Conservation (phyloP, 2,329 filamentous ascomycete genomes). For the Diaporthe amygdali region DNA sequence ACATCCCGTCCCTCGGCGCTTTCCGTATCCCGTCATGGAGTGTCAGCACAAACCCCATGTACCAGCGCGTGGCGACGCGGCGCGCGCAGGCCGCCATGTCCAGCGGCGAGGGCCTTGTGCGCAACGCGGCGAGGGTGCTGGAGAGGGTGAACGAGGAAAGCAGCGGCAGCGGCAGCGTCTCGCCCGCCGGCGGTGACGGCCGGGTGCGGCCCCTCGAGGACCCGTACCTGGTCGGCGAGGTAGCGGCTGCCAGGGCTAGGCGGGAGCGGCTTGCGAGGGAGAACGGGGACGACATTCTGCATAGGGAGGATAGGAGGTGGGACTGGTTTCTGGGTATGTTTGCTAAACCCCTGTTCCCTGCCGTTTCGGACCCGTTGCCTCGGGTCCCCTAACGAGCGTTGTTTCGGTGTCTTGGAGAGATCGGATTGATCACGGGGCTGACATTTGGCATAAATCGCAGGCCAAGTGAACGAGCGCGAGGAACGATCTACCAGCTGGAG, state of each 20-base stretch:
- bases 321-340: constrained; percentile 63
- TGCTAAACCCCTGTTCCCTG: neutral
- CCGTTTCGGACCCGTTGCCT: neutral
- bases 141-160: constrained; percentile 44
- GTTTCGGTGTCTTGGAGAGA: neutral
- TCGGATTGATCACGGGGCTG: neutral
- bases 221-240: constrained; percentile 70
- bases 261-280: constrained; percentile 63
- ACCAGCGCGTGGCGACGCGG: constrained; percentile 67
- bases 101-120: constrained; percentile 36
- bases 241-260: constrained; percentile 62
- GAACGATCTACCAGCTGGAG: constrained; percentile 56
- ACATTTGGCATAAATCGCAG: constrained; percentile 38
- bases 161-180: constrained; percentile 2
- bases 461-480: constrained; percentile 56
- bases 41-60: constrained; percentile 59
- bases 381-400: neutral
- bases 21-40: constrained; percentile 68
- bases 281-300: constrained; percentile 58
- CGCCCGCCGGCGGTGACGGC: constrained; percentile 29
- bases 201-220: constrained; percentile 64
- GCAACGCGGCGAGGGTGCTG: constrained; percentile 35
- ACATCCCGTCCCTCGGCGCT: constrained; percentile 50
- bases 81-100: constrained; percentile 51
- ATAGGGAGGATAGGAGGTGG: constrained; percentile 64